Evolutionary conservation across 768 basidiomycete species (phyloP), one percentile per base, ranked within the genome.

Genomic region (Lactarius akahatsu): DNA sequence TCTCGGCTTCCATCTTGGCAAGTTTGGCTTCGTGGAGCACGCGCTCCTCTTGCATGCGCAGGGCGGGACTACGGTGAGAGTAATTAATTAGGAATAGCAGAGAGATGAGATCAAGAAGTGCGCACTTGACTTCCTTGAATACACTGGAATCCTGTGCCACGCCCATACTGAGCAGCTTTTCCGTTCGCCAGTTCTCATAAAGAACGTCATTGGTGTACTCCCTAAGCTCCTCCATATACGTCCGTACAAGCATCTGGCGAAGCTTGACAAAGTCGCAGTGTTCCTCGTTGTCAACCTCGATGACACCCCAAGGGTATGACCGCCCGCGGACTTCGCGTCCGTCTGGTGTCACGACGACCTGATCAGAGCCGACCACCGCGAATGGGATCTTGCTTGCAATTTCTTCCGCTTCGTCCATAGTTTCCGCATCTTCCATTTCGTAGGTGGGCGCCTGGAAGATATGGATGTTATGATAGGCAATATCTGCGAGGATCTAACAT

Each of bases 191-290:
- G 77, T 98, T 93, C 84, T 99, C 97, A 76, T 99, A 99, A 64
- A 99, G 84, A 43, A 91, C 87, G 73, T 93, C 89, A 75, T 96
- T 96, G 72, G 97, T 98, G 77, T 96, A 92, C 79, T 98, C 97
- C 74, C 96, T 83, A 71, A 99, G 83, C 77, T 99, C 97, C 77
- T 99, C 97, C 97, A 99, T 99, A 77, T 98, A 97, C 11, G 96
- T 98, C 64, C 97, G 86, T 71, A 99, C 91, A 43, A 99, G 90
- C 97, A 99, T 98, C 78, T 98, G 97, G 61, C 97, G 90, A 68
- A 99, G 90, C 79, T 98, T 98, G 78, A 98, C 96, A 76, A 99
- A 99, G 77, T 99, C 97, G 72, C 97, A 99, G 75, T 99, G 97
- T 20, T 94, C 92, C 75, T 98, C 97, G 73, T 99, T 98, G 81